Percentiles rank a stretch among this genome's conserved stretches.
These are phyloP conservation scores for Cytospora piceae DNA, from an alignment of 2,329 filamentous ascomycete genomes.

Conservation along the genomic window DNA sequence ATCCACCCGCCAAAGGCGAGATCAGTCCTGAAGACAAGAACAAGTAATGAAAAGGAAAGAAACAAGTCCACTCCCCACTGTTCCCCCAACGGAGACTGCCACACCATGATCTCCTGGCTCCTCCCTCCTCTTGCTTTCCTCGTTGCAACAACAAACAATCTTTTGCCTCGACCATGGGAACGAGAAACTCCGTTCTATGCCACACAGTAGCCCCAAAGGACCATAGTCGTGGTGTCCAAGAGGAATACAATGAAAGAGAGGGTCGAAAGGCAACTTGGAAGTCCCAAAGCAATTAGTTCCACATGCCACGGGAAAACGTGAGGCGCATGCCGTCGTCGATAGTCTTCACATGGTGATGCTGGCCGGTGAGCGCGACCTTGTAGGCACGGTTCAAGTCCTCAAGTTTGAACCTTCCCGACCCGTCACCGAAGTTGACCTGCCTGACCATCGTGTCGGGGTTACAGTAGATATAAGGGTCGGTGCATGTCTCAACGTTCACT, in stretches of 20 bases:
- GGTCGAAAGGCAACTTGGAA: background rate
- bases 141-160: background rate
- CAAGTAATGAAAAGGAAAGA: background rate
- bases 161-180: background rate
- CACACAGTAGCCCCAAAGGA: background rate
- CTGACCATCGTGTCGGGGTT: conserved; percentile 1
- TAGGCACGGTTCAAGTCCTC: conserved; percentile 17
- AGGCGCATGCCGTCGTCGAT: conserved; percentile 1
- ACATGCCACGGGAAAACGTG: background rate
- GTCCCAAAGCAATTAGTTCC: background rate
- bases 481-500: conserved; percentile 2
- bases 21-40: background rate
- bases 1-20: background rate
- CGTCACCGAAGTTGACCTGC: conserved; percentile 12
- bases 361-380: background rate
- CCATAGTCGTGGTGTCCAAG: background rate
- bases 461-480: background rate
- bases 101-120: background rate
- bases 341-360: background rate
- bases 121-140: background rate
- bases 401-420: conserved; percentile 1
- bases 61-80: background rate
- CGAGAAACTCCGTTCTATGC: background rate
- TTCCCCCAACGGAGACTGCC: background rate
- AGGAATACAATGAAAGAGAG: background rate